Base-by-base conservation (phyloP, 345 rosid species). In the Citrus maxima region DNA sequence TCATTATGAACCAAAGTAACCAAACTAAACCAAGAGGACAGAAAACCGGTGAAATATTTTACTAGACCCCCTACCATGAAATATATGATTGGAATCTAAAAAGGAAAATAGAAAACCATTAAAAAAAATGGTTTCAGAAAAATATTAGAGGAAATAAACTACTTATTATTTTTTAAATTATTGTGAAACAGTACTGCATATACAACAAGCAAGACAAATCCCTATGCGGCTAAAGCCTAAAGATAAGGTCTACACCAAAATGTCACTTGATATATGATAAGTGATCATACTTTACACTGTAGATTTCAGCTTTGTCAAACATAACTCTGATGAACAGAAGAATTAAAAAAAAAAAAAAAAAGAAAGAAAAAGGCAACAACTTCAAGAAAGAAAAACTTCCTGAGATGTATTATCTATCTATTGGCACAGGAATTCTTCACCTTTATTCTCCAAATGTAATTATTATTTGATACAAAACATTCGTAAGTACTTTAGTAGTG, bases 241-340 rank as follows among this genome's bases (percentile, higher is more conserved):
- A 46, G 18, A 16, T 22, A 5, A 38, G 58, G 51, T n/a, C 71
- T 16, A 49, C 12, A 58, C 56, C 80, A 75, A 51, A 67, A 60
- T 67, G 75, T 55, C 65, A 68, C 49, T 64, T 71, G 75, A 72
- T 18, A 5, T 16, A 16, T 54, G 58, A 5, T 54, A 54, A 4
- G 7, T 75, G 67, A 78, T 25, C 32, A 51, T 42, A 73, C 85
- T 82, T 82, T 80, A 70, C 55, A 80, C 84, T 80, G 81, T 87
- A 70, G 78, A 85, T 81, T 81, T 77, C 68, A 68, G 74, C 77
- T 80, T 71, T 66, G 73, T 69, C 77, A 80, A 79, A 78, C 79
- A 67, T 10, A 77, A 54, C 27, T 16, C 60, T 35, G 70, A 60
- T 70, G 71, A 74, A 51, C 40, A 49, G 63, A 79, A 74, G 68